Percentiles rank a stretch among this genome's conserved stretches.
Conservation (phyloP, 2,329 filamentous ascomycete genomes). For the Berkeleyomyces basicola region DNA sequence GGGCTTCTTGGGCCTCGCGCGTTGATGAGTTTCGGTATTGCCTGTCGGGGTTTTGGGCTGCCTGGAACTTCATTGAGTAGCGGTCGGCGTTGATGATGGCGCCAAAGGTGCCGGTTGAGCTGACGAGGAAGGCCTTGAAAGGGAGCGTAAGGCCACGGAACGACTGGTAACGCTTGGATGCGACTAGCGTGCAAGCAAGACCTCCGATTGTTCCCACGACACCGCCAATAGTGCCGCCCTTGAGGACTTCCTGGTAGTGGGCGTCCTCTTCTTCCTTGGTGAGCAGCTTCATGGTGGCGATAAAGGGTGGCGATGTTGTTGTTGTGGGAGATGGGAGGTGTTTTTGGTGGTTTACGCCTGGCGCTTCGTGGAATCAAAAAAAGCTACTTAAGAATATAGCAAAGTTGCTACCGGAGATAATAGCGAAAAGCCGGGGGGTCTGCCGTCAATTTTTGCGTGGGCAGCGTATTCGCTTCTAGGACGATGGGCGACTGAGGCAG, state of each 20-base stretch:
- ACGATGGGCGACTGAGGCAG: no score
- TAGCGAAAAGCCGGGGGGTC: no score
- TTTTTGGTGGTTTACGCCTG: not conserved
- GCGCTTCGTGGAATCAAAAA: not conserved
- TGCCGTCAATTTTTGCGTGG: no score
- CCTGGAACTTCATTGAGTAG: constrained; percentile 46
- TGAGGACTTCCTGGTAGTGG: constrained; percentile 69
- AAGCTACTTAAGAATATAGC: no score
- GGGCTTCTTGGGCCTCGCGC: constrained; percentile 36
- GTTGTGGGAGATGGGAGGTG: not conserved
- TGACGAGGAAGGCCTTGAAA: constrained; percentile 79
- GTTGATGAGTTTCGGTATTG: constrained; percentile 48
- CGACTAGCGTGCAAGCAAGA: constrained; percentile 47
- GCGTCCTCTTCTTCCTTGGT: constrained; percentile 81
- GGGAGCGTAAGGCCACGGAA: constrained; percentile 74
- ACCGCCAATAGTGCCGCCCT: constrained; percentile 63
- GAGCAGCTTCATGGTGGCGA: constrained; percentile 69
- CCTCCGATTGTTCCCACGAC: constrained; percentile 50
- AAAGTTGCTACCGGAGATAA: no score
- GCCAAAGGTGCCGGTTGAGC: constrained; percentile 65
- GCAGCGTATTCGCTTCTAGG: no score
- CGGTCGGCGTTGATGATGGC: constrained; percentile 83
- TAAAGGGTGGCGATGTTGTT: not conserved
- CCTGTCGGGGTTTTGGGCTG: constrained; percentile 47
- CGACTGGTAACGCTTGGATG: constrained; percentile 53